Conservation (phyloP, 495 filamentous ascomycete genomes). For the Lophium mytilinum region DNA sequence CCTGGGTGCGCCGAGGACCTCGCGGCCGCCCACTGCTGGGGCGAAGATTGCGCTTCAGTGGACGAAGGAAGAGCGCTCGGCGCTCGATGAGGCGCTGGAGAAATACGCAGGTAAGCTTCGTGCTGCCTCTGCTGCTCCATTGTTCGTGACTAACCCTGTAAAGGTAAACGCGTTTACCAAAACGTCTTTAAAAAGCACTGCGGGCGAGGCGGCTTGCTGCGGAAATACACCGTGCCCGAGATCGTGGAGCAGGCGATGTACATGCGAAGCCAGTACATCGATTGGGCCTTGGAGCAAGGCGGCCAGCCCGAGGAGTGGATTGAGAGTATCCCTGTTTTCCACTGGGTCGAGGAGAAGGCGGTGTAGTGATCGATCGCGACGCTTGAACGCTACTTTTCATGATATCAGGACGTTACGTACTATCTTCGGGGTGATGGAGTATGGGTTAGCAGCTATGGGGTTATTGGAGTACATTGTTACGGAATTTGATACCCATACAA, state of each 20-base stretch:
- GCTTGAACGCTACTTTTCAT: too few species aligned
- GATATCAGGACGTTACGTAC: too few species aligned
- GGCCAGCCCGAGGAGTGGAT: conserved; percentile 27
- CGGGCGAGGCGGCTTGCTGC: conserved; percentile 8
- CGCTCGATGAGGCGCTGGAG: conserved; percentile 24
- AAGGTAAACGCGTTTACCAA: conserved; percentile 22
- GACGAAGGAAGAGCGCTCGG: conserved; percentile 13
- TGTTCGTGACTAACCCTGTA: neutral
- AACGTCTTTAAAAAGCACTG: conserved; percentile 27
- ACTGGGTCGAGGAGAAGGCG: neutral
- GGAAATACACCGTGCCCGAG: conserved; percentile 27
- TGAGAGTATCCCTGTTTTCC: conserved; percentile 25
- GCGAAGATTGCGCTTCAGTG: conserved; percentile 4
- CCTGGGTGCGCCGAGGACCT: conserved; percentile 19
- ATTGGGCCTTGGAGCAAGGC: neutral
- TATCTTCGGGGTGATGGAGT: too few species aligned
- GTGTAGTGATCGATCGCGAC: too few species aligned
- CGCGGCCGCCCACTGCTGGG: conserved; percentile 1
- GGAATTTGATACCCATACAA: too few species aligned
- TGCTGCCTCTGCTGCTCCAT: neutral
- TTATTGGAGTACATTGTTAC: too few species aligned
- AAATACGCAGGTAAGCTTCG: conserved; percentile 15
- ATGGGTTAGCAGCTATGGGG: too few species aligned
- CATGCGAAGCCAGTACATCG: conserved; percentile 12
- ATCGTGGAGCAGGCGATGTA: conserved; percentile 25